These are phyloP conservation scores for Dipodascus geniculatus DNA, from an alignment of 805 yeast species.

Conservation along the genomic window DNA sequence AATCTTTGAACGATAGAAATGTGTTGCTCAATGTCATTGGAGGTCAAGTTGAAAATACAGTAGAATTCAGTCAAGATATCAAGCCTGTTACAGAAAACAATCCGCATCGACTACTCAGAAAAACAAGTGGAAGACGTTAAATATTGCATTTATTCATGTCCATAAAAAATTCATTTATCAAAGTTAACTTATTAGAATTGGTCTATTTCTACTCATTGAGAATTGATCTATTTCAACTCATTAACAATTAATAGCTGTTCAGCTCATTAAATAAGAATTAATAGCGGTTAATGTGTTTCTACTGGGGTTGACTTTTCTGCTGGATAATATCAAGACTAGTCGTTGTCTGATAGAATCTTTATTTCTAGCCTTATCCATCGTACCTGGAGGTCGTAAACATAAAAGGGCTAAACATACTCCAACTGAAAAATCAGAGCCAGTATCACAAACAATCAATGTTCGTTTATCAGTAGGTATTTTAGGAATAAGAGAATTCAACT, in stretches of 20 bases:
- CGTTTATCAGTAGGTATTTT: conserved; percentile 12
- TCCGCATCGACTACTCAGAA: conserved; percentile 3
- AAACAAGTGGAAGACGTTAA: neutral
- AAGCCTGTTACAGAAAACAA: conserved; percentile 13
- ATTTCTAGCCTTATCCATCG: conserved; percentile 16
- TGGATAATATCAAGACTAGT: conserved; percentile 36
- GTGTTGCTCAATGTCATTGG: conserved; percentile 15
- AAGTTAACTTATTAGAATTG: neutral
- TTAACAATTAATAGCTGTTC: conserved; percentile 2
- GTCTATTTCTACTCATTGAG: too few species aligned
- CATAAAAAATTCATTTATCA: conserved; percentile 4
- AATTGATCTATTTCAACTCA: too few species aligned
- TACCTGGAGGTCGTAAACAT: conserved; percentile 22
- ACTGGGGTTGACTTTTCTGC: conserved; percentile 56
- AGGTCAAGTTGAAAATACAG: conserved; percentile 10
- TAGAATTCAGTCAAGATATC: conserved; percentile 8
- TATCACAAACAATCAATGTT: conserved; percentile 44
- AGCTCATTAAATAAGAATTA: conserved; percentile 43
- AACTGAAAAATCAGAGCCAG: conserved; percentile 55
- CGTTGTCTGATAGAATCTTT: conserved; percentile 48
- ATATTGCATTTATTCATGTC: too few species aligned
- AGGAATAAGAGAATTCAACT: conserved; percentile 34
- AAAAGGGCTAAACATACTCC: conserved; percentile 46
- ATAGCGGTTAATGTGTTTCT: conserved; percentile 67
- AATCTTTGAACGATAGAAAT: conserved; percentile 12